Conservation (phyloP, 768 basidiomycete genomes). For the Pholiota microspora region DNA sequence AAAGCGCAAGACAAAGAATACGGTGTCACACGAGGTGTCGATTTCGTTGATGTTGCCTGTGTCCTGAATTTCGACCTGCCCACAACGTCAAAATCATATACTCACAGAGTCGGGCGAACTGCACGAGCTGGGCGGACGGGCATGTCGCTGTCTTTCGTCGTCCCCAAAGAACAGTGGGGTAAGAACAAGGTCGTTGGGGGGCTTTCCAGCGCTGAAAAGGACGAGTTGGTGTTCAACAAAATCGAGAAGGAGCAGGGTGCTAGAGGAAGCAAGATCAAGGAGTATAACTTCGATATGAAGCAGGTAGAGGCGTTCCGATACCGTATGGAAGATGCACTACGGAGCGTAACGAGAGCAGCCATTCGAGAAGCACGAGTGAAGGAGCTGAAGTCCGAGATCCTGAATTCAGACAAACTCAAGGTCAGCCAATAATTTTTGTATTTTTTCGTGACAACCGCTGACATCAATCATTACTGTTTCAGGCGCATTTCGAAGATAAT, state of each 20-base stretch:
- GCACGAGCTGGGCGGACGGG: constrained; percentile 95
- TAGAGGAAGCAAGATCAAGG: constrained; percentile 63
- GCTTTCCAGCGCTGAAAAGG: constrained; percentile 66
- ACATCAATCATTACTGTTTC: constrained; percentile 1
- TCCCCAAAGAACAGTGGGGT: constrained; percentile 66
- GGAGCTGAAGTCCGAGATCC: constrained; percentile 88
- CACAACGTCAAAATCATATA: constrained; percentile 80
- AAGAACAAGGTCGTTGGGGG: constrained; percentile 72
- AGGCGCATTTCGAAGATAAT: constrained; percentile 99
- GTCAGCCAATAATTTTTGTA: constrained; percentile 37
- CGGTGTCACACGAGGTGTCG: constrained; percentile 92
- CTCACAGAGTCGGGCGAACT: constrained; percentile 94
- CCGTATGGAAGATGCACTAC: constrained; percentile 94
- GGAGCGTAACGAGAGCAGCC: constrained; percentile 81
- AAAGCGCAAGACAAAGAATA: constrained; percentile 73
- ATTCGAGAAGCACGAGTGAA: constrained; percentile 91
- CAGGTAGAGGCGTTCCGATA: constrained; percentile 98
- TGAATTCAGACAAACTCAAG: constrained; percentile 97
- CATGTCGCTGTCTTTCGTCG: constrained; percentile 87
- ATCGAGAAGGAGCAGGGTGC: constrained; percentile 77
- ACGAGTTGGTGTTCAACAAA: constrained; percentile 73
- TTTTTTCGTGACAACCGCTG: neutral
- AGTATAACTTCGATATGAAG: constrained; percentile 93
- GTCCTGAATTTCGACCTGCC: constrained; percentile 99
- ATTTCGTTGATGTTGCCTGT: constrained; percentile 95